Evolutionary conservation across 208 protist species (phyloP).

Genomic region (Wallacemonas rigidus): DNA sequence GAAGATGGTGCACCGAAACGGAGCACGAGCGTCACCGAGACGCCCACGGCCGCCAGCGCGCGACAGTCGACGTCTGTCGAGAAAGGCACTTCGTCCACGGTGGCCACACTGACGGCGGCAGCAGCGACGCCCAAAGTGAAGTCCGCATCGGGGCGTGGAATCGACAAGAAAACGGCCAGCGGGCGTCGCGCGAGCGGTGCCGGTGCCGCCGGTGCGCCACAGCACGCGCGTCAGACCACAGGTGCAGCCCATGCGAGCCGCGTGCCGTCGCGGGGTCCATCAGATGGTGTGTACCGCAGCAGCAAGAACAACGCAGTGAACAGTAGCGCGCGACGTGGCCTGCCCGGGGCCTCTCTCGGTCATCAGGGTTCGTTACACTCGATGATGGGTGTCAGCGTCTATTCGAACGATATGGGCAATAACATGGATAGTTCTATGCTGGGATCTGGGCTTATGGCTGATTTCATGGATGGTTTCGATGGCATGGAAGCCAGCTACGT

Average conservation of each 20-base stretch:
- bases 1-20: background rate
- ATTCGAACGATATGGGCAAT: background rate
- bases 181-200: no score
- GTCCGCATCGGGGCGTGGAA: background rate
- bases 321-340: background rate
- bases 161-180: background rate
- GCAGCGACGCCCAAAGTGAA: background rate
- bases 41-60: background rate
- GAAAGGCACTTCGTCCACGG: background rate
- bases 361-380: background rate
- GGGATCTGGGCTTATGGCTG: background rate
- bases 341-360: background rate
- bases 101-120: no score
- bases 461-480: background rate
- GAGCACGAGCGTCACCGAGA: background rate
- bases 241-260: background rate
- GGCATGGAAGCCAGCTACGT: slow-evolving; percentile 11
- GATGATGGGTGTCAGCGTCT: slow-evolving; percentile 4
- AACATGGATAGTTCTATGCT: slow-evolving; percentile 6
- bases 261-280: background rate
- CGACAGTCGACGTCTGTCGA: background rate
- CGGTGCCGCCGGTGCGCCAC: background rate
- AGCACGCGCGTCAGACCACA: background rate
- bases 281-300: background rate
- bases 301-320: slow-evolving; percentile 5